Evolutionary conservation across 1,284 basidiomycete species (phyloP).

Genomic region (Rhodofomes roseus): DNA sequence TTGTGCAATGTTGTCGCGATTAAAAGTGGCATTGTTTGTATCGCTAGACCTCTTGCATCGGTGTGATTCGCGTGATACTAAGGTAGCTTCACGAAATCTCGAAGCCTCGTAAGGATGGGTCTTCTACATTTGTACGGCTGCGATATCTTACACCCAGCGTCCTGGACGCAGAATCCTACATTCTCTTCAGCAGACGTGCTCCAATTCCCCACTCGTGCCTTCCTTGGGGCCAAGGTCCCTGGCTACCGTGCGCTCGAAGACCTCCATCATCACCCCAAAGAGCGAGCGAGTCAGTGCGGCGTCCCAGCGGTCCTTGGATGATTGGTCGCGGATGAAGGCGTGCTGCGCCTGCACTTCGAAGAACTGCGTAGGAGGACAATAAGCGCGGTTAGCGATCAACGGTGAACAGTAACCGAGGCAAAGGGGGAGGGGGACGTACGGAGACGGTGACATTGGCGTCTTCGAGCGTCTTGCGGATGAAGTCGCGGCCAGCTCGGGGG

Average conservation of each 20-base stretch:
- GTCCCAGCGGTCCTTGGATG: slow-evolving; percentile 91
- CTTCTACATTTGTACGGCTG: too few species aligned
- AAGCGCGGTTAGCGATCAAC: not conserved
- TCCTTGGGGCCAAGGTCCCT: slow-evolving; percentile 74
- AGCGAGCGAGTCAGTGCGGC: slow-evolving; percentile 80
- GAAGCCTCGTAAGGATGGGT: too few species aligned
- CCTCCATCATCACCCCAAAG: slow-evolving; percentile 87
- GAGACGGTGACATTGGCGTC: slow-evolving; percentile 70
- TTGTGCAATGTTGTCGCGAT: slow-evolving; percentile 30
- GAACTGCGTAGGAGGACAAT: slow-evolving; percentile 50
- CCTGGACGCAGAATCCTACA: too few species aligned
- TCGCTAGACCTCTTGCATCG: slow-evolving; percentile 14
- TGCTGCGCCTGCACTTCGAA: slow-evolving; percentile 92
- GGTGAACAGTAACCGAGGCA: too few species aligned
- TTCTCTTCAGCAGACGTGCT: slow-evolving; percentile 70
- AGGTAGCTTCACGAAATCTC: too few species aligned
- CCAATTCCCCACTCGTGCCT: slow-evolving; percentile 41
- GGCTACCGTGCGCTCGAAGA: slow-evolving; percentile 85
- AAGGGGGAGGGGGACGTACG: slow-evolving; percentile 38
- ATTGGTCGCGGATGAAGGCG: slow-evolving; percentile 89
- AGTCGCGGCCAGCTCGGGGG: slow-evolving; percentile 76
- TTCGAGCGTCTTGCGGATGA: slow-evolving; percentile 79
- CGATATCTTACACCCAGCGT: too few species aligned
- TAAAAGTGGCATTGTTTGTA: slow-evolving; percentile 33
- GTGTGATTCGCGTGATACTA: not conserved